Evolutionary conservation across 164 flowering plant species (phyloP), one percentile per base, ranked within the genome.

Genomic region (Macadamia integrifolia): DNA sequence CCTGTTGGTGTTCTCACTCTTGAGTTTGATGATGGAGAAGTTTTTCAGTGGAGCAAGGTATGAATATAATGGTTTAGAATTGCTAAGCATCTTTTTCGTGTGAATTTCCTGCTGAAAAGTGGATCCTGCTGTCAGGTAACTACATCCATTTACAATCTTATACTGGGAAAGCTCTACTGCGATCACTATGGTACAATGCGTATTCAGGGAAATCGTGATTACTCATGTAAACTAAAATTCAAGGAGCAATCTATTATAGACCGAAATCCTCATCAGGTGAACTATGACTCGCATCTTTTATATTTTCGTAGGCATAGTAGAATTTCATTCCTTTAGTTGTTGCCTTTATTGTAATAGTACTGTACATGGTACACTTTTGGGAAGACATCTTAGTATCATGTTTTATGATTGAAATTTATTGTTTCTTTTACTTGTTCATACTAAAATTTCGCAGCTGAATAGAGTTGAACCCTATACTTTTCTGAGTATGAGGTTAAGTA

Each of bases 191-290:
- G 87, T 30, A 82, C 82, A 9, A 84, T 84, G 87, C 75, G 78
- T 58, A 73, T 84, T 29, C 73, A 80, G 61, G 87, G 87, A 65
- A 84, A 75, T 68, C 67, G 72, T 42, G 73, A 76, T 7, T 81
- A 76, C 65, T 81, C 87, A 1, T 84, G 87, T 65, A 81, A 81
- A 75, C 79, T 83, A 55, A 83, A 81, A 52, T 83, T 83, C 67
- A 83, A 83, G 73, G 86, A 84, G 78, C 87, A 81, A 64, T 82
- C 87, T n/a, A 78, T 84, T 61, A 77, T 84, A 48, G 87, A 84
- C 69, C 70, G 87, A 48, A 84, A 82, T 74, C 87, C 87, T 29
- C 87, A 82, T 56, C 87, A 82, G 84, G 87, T 82, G 65, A 64
- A 56, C n/a, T 32, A 15, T 43, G 6, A 12, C 10, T 62, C 53